Evolutionary conservation across 768 basidiomycete genomes (phyloP), one percentile per base, ranked within the genome.

Genomic region (Mycena pura): DNA sequence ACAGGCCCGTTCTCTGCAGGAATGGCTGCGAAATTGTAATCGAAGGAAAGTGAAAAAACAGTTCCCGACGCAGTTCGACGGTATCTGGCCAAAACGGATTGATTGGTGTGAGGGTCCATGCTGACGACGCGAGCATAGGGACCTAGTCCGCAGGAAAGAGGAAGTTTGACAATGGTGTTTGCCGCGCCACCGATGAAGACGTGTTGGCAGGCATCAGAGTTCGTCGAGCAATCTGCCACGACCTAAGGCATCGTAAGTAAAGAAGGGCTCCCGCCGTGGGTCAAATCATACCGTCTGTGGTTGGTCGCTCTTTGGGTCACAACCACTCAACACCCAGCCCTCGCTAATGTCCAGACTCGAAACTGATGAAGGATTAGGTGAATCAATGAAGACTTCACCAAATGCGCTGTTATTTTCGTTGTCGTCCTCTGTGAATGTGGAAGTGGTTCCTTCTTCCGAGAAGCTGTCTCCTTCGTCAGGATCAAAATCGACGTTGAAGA

Each of bases 21-120:
- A 28, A 59, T 45, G 32, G 57, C 57, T 1, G 57, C 41, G 15
- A 59, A 59, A 19, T 59, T 41, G 36, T 57, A 57, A 45, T 57
- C 56, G 21, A 57, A 57, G 3, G 13, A 6, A 14, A 57, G 38
- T 25, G 14, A 4, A 25, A 29, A 57, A 3, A 57, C 45, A 5
- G 24, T 22, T 27, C 15, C 32, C 10, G 41, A 45, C 4, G 36
- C 36, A 15, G 10, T 17, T 27, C 21, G 27, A 17, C 2, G 10
- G 29, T 21, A 15, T 2, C 6, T n/a, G 6, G 53, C 22, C 19
- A 57, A 21, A 3, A 48, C 15, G 5, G 31, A 25, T 14, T 57
- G 56, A 29, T 57, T 31, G 3, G 29, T 24, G 31, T 57, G 56
- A 10, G 28, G 45, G 5, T 1, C 32, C 14, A 57, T 32, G 15